Conservation (phyloP, 2,329 filamentous ascomycete species). For the Hymenoscyphus infarciens region DNA sequence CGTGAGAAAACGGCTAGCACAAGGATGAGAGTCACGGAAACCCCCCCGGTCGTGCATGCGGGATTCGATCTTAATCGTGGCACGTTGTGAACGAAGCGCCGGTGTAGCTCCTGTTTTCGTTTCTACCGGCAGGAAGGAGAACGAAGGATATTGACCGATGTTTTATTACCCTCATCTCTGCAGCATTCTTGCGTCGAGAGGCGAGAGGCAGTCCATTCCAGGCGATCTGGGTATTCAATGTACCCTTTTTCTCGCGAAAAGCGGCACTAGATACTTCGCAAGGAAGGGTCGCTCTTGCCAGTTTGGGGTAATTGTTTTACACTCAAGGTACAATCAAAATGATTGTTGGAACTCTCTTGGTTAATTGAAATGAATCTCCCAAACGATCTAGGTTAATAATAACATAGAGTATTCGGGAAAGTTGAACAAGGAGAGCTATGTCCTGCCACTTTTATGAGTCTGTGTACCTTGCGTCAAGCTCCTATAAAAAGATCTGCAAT, state of each 20-base stretch:
- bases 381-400: too few species aligned
- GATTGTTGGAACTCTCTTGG: too few species aligned
- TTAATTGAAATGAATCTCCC: too few species aligned
- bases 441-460: not conserved
- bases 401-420: too few species aligned
- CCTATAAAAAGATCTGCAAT: slow-evolving; percentile 34
- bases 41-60: not conserved
- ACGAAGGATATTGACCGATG: not conserved
- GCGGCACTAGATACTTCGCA: not conserved
- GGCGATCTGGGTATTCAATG: slow-evolving; percentile 21
- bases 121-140: not conserved
- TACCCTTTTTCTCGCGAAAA: slow-evolving; percentile 14
- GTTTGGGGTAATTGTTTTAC: too few species aligned
- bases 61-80: not conserved
- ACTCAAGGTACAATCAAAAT: too few species aligned
- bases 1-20: not conserved
- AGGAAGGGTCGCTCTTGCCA: too few species aligned
- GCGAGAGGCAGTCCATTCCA: slow-evolving; percentile 23
- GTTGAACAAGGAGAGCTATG: too few species aligned
- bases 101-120: not conserved
- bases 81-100: not conserved
- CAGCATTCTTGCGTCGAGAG: slow-evolving; percentile 26
- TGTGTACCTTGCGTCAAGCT: slow-evolving; percentile 26
- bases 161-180: slow-evolving; percentile 23
- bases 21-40: not conserved